Conservation (phyloP, 768 basidiomycete genomes). For the Xerocomellus intermedius region DNA sequence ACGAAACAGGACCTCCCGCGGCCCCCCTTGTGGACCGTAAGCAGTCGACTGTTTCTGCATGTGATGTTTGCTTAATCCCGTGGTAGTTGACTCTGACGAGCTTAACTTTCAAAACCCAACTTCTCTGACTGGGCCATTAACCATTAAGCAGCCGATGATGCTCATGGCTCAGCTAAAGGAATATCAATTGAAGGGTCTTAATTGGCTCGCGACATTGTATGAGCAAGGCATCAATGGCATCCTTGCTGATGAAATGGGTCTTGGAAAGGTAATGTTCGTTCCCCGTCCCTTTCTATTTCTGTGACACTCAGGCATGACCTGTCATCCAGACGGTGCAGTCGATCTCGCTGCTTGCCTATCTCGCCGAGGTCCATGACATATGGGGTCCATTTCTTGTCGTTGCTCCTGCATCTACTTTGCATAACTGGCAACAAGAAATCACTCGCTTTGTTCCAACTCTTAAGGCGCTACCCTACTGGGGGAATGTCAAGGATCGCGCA, state of each 20-base stretch:
- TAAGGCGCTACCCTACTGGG: conserved; percentile 98
- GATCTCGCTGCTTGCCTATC: conserved; percentile 91
- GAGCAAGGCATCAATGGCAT: conserved; percentile 99
- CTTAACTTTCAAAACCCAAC: conserved; percentile 99
- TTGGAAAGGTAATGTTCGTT: conserved; percentile 65
- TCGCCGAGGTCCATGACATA: conserved; percentile 95
- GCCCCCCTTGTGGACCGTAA: conserved; percentile 70
- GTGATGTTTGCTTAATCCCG: conserved; percentile 1
- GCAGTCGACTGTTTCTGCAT: conserved; percentile 25
- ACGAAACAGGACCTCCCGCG: conserved; percentile 35
- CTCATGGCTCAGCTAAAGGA: conserved; percentile 96
- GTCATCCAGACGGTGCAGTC: conserved; percentile 86
- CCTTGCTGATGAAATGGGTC: conserved; percentile 98
- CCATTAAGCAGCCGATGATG: conserved; percentile 92
- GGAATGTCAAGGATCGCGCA: conserved; percentile 92
- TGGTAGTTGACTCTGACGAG: conserved; percentile 88
- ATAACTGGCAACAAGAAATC: conserved; percentile 99
- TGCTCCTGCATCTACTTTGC: conserved; percentile 93
- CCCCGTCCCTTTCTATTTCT: conserved; percentile 8
- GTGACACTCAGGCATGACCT: background rate
- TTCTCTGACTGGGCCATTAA: conserved; percentile 77
- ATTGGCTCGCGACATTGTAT: conserved; percentile 96
- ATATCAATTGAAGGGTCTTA: conserved; percentile 96
- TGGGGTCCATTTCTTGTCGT: conserved; percentile 99
- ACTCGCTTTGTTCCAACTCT: conserved; percentile 92